Evolutionary conservation across 805 yeast genomes (phyloP), one percentile per base, ranked within the genome.

Genomic region (Teunomyces pallodes): DNA sequence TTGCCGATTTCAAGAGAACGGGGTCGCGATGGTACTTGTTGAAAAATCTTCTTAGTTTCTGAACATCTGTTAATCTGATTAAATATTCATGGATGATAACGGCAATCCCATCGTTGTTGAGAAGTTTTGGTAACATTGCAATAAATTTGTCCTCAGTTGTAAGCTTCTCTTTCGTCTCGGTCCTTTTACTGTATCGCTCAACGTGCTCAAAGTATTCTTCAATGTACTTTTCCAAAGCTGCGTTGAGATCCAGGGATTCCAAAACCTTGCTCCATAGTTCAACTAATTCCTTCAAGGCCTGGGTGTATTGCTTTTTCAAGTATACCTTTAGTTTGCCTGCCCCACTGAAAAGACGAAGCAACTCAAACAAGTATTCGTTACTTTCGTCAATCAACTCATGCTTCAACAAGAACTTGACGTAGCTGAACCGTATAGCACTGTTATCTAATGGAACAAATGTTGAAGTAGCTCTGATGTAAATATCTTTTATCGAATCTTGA

Each of bases 381-480:
- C 67, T 60, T 3, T 46, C 47, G 3, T 60, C 66, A 9, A 48
- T 33, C 36, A 61, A 46, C 5, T 54, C 53, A 42, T 49, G 38
- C 16, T 51, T 47, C 36, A 57, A 26, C 35, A 70, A 54, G 43
- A 62, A 67, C 13, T 49, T 32, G 3, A 55, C 62, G 46, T 64
- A 72, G 24, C 53, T 56, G 14, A 55, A 58, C 27, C 76, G 50
- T 9, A 70, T 44, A 1, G 38, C 10, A 26, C 56, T 56, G 6
- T 61, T 55, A 27, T 58, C 58, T 29, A 70, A 46, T 0, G 78
- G 70, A 45, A 79, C 52, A 61, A 67, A 66, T 47, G 64, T 50
- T 48, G 74, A 59, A 35, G 74, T 65, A 1, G 86, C 90, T 54
- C 77, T 72, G 40, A 75, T 64, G 57, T 84, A 88, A 0, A 80